Conservation (phyloP, 768 basidiomycete species). For the Paxillus ammoniavirescens region DNA sequence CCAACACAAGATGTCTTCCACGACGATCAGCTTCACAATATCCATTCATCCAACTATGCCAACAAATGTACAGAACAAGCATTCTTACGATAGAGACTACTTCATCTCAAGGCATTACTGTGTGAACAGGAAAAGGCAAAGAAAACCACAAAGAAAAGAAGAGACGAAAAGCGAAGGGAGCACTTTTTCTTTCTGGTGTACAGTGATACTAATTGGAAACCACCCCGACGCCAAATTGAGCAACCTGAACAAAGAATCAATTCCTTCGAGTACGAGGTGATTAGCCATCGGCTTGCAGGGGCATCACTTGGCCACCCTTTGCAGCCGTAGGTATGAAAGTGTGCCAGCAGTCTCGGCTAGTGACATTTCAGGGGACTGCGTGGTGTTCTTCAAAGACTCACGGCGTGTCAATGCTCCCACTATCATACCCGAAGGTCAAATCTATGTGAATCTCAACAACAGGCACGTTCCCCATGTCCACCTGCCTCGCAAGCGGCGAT, state of each 20-base stretch:
- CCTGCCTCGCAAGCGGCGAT: too few species aligned
- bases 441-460: too few species aligned
- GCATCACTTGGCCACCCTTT: constrained; percentile 75
- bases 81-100: background rate
- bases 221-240: background rate
- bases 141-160: background rate
- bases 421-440: too few species aligned
- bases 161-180: background rate
- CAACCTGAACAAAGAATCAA: background rate
- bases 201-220: background rate
- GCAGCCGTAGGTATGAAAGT: constrained; percentile 87
- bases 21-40: background rate
- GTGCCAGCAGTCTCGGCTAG: constrained; percentile 96
- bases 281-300: constrained; percentile 59
- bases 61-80: background rate
- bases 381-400: too few species aligned
- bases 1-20: too few species aligned
- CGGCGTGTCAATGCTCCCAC: too few species aligned
- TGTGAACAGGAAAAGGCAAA: background rate
- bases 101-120: background rate
- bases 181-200: background rate
- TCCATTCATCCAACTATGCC: constrained; percentile 3
- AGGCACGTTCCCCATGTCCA: too few species aligned
- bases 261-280: background rate
- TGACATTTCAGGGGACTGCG: too few species aligned